Evolutionary conservation across 1,139 yeast genomes (phyloP), one percentile per base, ranked within the genome.

Genomic region (Kluyveromyces sp.): DNA sequence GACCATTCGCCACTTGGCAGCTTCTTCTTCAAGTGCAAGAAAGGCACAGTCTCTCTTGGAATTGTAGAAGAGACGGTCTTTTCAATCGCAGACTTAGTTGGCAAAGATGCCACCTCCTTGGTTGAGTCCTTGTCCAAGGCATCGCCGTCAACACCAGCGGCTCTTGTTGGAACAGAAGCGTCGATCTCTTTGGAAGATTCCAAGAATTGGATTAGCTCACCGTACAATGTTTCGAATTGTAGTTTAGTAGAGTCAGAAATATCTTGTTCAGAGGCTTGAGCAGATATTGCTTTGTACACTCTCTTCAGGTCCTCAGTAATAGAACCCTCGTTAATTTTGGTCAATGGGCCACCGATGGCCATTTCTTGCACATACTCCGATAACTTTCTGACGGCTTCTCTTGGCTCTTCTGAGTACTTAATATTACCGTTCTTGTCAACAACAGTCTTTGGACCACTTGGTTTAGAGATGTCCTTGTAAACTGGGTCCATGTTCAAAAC

Each of bases 351-450:
- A 69, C 98, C 98, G 61, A 79, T 82, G 44, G 97, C 95, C 97
- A 92, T 89, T 67, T 87, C 96, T 63, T 80, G 78, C 54, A 92
- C 97, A 63, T 92, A 92, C 65, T 89, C 94, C 69, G 94, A 96
- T 53, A 92, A 78, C 66, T 92, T 92, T 70, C 97, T 82, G 52
- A 89, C 94, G 47, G 92, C 77, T 39, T 92, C 87, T 67, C 95
- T 85, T 64, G 87, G 81, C 50, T 76, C 82, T 71, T 92, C 98
- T 51, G 78, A 74, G 68, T 87, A 92, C 48, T 74, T 74, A 60
- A 92, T 77, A 63, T 80, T 84, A 69, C 98, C 98, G 71, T 83
- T 87, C 51, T 80, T 76, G 60, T 86, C 94, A 56, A 92, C 83
- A 43, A 78, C 73, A 42, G 98, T 92, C 66, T 85, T 80, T 55